Evolutionary conservation across 768 basidiomycete species (phyloP).

Genomic region (Trametes cubensis): DNA sequence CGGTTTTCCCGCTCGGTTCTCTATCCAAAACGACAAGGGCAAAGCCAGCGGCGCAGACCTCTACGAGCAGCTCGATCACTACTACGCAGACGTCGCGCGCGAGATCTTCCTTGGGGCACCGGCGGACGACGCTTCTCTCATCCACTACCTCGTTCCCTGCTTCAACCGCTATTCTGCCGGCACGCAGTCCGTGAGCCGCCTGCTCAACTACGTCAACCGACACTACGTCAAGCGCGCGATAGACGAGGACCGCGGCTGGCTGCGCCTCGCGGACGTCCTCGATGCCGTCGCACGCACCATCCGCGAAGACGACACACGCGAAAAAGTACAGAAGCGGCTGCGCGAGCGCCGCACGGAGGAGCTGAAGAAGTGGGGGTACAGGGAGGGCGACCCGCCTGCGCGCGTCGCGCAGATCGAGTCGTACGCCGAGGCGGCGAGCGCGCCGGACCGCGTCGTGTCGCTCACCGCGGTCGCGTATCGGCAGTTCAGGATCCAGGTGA

Average conservation of each 20-base stretch:
- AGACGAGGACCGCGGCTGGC: slow-evolving; percentile 81
- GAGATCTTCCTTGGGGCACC: slow-evolving; percentile 67
- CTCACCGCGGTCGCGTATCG: slow-evolving; percentile 67
- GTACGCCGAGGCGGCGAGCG: slow-evolving; percentile 74
- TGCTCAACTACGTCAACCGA: slow-evolving; percentile 71
- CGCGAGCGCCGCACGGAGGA: slow-evolving; percentile 64
- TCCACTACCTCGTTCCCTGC: slow-evolving; percentile 71
- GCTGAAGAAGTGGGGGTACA: slow-evolving; percentile 72
- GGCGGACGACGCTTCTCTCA: slow-evolving; percentile 63
- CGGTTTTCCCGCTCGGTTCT: slow-evolving; percentile 22
- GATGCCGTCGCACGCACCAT: slow-evolving; percentile 59
- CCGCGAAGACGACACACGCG: slow-evolving; percentile 55
- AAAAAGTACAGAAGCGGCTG: slow-evolving; percentile 58
- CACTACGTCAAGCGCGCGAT: slow-evolving; percentile 77
- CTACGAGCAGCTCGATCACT: slow-evolving; percentile 73
- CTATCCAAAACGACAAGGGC: slow-evolving; percentile 31
- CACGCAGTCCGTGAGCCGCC: slow-evolving; percentile 66
- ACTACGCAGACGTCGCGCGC: slow-evolving; percentile 61
- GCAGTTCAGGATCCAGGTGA: slow-evolving; percentile 70
- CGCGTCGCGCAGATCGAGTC: slow-evolving; percentile 61
- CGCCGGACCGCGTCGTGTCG: slow-evolving; percentile 65
- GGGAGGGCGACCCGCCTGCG: slow-evolving; percentile 52
- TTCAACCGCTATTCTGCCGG: slow-evolving; percentile 74
- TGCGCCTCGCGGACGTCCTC: slow-evolving; percentile 65
- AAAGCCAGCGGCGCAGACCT: slow-evolving; percentile 64